These are phyloP conservation scores for Starmerella vaccinii DNA, from an alignment of 805 yeast species.

Conservation along the genomic window DNA sequence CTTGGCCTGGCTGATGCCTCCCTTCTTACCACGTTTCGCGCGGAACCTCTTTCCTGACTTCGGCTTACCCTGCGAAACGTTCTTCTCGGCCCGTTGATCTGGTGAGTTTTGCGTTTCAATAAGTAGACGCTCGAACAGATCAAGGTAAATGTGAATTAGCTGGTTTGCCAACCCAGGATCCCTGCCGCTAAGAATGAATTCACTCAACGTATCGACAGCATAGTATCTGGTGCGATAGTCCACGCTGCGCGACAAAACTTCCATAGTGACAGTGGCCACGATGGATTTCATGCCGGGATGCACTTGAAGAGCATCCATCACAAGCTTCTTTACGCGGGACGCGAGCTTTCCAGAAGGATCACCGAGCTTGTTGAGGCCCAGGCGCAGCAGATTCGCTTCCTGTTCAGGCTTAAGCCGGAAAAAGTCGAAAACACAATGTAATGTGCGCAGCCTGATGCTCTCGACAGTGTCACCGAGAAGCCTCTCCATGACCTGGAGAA, in stretches of 20 bases:
- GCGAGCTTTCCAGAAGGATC: conserved; percentile 85
- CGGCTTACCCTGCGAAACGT: conserved; percentile 17
- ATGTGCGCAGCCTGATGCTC: conserved; percentile 70
- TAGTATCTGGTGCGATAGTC: conserved; percentile 87
- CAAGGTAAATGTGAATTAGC: conserved; percentile 73
- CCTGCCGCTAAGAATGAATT: conserved; percentile 70
- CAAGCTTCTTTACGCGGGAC: conserved; percentile 72
- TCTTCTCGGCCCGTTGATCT: conserved; percentile 31
- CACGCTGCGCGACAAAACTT: conserved; percentile 56
- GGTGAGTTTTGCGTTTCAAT: conserved; percentile 41
- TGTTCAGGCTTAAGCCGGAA: conserved; percentile 87
- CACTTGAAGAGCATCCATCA: conserved; percentile 70
- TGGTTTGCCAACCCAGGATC: conserved; percentile 77
- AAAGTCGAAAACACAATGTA: conserved; percentile 68
- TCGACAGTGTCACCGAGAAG: conserved; percentile 85
- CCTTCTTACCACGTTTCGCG: conserved; percentile 72
- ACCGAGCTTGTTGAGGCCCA: conserved; percentile 90
- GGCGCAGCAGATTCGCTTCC: conserved; percentile 76
- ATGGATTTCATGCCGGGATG: conserved; percentile 94
- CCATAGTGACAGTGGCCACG: conserved; percentile 68
- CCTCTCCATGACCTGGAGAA: conserved; percentile 65
- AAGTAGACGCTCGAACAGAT: conserved; percentile 72
- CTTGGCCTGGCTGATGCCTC: conserved; percentile 39
- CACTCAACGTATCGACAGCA: conserved; percentile 78
- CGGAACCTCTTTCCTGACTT: conserved; percentile 47